phyloP scores from a whole-genome alignment of 768 basidiomycete genomes.

The Russula emetica region DNA sequence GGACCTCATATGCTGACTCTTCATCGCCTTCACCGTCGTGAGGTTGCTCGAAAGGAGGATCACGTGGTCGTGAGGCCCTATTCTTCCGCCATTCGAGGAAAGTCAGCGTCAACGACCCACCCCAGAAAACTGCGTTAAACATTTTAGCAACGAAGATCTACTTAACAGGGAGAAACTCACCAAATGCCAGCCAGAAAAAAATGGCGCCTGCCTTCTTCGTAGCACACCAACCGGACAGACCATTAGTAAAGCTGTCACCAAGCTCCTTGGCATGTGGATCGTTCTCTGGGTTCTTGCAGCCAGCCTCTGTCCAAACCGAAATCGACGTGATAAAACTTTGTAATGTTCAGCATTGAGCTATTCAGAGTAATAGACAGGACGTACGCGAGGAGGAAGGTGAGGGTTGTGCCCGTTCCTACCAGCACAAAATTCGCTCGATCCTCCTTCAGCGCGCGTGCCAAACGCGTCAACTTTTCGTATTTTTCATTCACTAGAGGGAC shows the following conservation, averaged over 20 bases:
- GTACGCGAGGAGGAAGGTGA: conserved; percentile 73
- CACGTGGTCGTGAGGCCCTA: conserved; percentile 49
- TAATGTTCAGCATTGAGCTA: conserved; percentile 25
- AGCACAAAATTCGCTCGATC: conserved; percentile 82
- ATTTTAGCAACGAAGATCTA: neutral
- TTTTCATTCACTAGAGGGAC: conserved; percentile 82
- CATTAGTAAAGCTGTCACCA: conserved; percentile 62
- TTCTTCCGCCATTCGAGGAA: conserved; percentile 76
- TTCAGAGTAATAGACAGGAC: conserved; percentile 35
- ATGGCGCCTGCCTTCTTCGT: conserved; percentile 89
- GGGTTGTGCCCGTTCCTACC: conserved; percentile 59
- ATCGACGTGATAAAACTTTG: conserved; percentile 69
- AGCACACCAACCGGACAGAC: conserved; percentile 76
- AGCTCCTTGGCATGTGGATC: conserved; percentile 71
- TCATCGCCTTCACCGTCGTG: conserved; percentile 44
- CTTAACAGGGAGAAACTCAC: conserved; percentile 40
- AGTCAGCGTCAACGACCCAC: conserved; percentile 58
- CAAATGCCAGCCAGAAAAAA: conserved; percentile 84
- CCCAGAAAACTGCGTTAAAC: conserved; percentile 65
- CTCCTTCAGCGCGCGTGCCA: conserved; percentile 79
- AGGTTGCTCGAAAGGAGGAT: conserved; percentile 74
- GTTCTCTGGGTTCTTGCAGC: conserved; percentile 78
- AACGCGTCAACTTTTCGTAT: conserved; percentile 71
- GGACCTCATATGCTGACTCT: conserved; percentile 49
- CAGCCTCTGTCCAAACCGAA: conserved; percentile 83